A percentile compares a stretch with the other conserved stretches of the same genome.
Evolutionary conservation across 2,329 filamentous ascomycete genomes (phyloP).

Genomic region (Sporothrix phasma): DNA sequence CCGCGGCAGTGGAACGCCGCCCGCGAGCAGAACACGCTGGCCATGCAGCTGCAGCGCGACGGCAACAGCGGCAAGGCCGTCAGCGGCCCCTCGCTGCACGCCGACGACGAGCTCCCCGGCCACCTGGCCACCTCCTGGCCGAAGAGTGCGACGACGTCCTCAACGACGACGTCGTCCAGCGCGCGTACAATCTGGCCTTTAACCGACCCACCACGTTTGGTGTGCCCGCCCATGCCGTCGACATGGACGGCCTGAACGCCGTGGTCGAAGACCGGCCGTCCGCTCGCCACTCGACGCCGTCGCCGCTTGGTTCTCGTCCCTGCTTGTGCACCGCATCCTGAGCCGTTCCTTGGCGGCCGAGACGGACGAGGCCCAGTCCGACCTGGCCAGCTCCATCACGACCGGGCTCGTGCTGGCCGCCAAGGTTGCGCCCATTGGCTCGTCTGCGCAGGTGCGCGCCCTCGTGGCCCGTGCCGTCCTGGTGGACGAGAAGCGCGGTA

Average conservation of each 20-base stretch:
- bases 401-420: conserved; percentile 58
- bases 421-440: conserved; percentile 66
- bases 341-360: conserved; percentile 49
- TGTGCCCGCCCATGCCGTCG: conserved; percentile 42
- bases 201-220: conserved; percentile 66
- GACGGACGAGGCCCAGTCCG: not conserved
- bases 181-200: conserved; percentile 83
- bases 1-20: conserved; percentile 71
- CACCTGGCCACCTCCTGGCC: conserved; percentile 69
- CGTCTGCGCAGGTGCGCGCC: conserved; percentile 54
- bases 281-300: conserved; percentile 81
- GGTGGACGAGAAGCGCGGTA: conserved; percentile 42
- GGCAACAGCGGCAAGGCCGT: not conserved
- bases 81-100: conserved; percentile 21
- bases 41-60: conserved; percentile 32
- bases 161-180: conserved; percentile 65
- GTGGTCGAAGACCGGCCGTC: conserved; percentile 79
- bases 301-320: conserved; percentile 81
- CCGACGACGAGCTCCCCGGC: conserved; percentile 59
- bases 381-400: conserved; percentile 13
- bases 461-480: conserved; percentile 50
- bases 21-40: conserved; percentile 48
- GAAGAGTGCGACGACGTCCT: conserved; percentile 76
- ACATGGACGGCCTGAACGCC: conserved; percentile 65
- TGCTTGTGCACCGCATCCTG: conserved; percentile 60